These are phyloP conservation scores for Acephala macrosclerotiorum DNA, from an alignment of 2,329 filamentous ascomycete species.

Conservation along the genomic window DNA sequence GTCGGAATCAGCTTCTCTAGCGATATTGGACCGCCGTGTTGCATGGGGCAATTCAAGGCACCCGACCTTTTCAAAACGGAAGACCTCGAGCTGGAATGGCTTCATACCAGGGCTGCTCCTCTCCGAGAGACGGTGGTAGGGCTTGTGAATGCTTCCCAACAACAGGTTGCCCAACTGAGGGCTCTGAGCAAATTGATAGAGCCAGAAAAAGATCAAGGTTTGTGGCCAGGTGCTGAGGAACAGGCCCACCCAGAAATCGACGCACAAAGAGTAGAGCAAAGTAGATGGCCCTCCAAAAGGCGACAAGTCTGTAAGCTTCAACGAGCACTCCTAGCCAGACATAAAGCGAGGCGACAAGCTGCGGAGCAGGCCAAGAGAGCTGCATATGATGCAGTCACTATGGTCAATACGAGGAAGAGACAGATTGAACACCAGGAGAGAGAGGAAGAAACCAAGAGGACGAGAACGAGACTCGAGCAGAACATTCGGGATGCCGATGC, in stretches of 20 bases:
- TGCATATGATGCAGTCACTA: background rate
- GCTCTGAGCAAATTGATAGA: background rate
- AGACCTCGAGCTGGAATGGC: slow-evolving; percentile 28
- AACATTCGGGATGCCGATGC: background rate
- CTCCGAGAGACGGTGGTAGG: slow-evolving; percentile 1
- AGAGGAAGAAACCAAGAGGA: background rate
- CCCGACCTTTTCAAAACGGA: slow-evolving; percentile 19
- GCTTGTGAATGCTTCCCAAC: background rate
- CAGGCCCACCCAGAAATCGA: background rate
- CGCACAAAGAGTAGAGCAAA: background rate
- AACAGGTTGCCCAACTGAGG: background rate
- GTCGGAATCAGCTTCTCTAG: background rate
- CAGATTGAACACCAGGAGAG: background rate
- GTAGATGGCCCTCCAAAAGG: background rate
- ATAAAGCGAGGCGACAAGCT: background rate
- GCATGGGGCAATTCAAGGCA: slow-evolving; percentile 6
- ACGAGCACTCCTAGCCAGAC: background rate
- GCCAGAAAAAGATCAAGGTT: background rate
- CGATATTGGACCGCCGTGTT: background rate
- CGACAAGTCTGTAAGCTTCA: background rate
- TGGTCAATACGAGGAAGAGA: background rate
- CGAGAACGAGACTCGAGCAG: background rate
- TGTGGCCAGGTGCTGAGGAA: background rate
- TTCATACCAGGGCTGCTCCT: slow-evolving; percentile 24
- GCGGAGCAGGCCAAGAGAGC: background rate